Percentiles rank a stretch among this genome's conserved stretches.
Evolutionary conservation across 23 red algal species (phyloP).

Genomic region (Gracilaria caudata): DNA sequence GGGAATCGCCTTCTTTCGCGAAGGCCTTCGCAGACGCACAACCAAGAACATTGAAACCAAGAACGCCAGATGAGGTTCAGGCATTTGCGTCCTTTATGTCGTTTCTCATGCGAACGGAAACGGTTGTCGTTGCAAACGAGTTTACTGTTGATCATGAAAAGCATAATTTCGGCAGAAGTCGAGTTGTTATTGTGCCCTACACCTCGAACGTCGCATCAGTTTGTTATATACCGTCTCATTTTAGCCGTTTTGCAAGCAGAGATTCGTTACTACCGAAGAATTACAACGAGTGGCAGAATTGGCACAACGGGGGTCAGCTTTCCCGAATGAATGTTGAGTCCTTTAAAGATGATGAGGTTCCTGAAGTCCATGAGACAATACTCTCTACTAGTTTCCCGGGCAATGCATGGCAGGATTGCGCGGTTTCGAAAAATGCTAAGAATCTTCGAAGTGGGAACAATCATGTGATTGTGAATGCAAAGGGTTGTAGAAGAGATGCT

Average conservation of each 20-base stretch:
- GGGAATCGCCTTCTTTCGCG: background rate
- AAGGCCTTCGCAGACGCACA: background rate
- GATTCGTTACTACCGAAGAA: background rate
- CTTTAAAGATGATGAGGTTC: background rate
- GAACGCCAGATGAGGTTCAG: background rate
- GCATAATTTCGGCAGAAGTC: background rate
- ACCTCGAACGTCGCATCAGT: background rate
- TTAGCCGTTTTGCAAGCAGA: too few relatives aligned
- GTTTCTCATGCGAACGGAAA: conserved; percentile 1
- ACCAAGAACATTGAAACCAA: conserved; percentile 7
- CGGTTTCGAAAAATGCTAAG: background rate
- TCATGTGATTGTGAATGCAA: background rate
- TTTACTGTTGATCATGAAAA: conserved; percentile 1
- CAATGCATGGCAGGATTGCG: background rate
- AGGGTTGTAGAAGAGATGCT: background rate
- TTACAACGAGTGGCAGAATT: conserved; percentile 13
- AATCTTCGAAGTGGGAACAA: background rate
- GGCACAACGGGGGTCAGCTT: background rate
- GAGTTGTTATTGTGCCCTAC: background rate
- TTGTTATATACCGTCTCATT: background rate
- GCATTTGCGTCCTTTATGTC: conserved; percentile 1
- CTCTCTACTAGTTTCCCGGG: background rate
- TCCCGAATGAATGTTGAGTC: background rate
- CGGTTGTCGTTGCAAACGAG: background rate
- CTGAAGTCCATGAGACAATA: background rate